Conservation (phyloP, 371 early-diverging fungal genomes). For the Conidiobolus incongruus region DNA sequence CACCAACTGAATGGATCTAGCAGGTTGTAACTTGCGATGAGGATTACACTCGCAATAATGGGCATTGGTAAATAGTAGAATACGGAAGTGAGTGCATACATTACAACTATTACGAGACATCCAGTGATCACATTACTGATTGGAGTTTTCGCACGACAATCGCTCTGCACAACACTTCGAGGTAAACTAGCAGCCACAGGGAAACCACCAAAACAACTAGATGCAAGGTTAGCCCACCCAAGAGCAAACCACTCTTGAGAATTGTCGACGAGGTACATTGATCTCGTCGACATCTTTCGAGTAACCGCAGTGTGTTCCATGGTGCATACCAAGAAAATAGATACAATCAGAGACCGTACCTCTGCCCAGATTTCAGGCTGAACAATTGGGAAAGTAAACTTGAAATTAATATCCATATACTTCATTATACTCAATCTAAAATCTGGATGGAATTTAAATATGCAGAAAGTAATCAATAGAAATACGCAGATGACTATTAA, state of each 20-base stretch:
- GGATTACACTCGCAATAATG: too few species aligned
- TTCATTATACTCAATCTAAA: conserved; percentile 28
- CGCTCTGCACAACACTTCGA: conserved; percentile 36
- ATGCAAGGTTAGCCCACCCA: conserved; percentile 52
- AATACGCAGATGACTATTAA: conserved; percentile 3
- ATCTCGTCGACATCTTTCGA: conserved; percentile 23
- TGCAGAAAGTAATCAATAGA: conserved; percentile 16
- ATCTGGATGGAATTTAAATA: conserved; percentile 14
- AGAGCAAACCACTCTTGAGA: conserved; percentile 66
- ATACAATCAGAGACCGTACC: conserved; percentile 24
- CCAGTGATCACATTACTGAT: too few species aligned
- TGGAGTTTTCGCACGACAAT: too few species aligned
- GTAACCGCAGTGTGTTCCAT: conserved; percentile 70
- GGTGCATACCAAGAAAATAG: conserved; percentile 39
- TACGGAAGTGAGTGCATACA: too few species aligned
- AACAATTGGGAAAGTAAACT: conserved; percentile 22
- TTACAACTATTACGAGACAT: too few species aligned
- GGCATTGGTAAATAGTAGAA: too few species aligned
- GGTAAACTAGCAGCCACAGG: conserved; percentile 72
- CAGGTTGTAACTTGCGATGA: too few species aligned
- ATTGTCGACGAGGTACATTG: background rate
- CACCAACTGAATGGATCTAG: too few species aligned
- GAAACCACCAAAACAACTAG: conserved; percentile 57
- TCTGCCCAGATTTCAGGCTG: conserved; percentile 12
- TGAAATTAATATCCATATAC: conserved; percentile 39